Percentiles rank a stretch among this genome's conserved stretches.
These are phyloP conservation scores for Colletotrichum magnum DNA, from an alignment of 2,329 filamentous ascomycete species.

Conservation along the genomic window DNA sequence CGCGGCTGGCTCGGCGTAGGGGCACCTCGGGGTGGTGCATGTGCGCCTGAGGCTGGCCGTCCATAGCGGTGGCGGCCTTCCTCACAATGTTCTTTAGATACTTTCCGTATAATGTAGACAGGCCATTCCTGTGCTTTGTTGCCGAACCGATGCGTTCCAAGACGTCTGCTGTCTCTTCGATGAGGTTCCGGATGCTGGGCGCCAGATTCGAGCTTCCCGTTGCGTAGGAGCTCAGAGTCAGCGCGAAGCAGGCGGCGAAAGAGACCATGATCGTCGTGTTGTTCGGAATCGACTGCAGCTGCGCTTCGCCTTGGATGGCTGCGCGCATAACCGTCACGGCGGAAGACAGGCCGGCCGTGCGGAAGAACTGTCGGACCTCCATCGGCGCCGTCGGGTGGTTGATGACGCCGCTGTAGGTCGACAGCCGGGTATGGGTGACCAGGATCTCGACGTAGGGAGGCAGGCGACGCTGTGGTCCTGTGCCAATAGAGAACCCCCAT, in stretches of 20 bases:
- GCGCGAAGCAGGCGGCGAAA: constrained; percentile 78
- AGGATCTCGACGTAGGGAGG: constrained; percentile 83
- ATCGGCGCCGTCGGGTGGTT: constrained; percentile 80
- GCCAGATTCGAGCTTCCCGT: constrained; percentile 71
- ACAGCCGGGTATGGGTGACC: constrained; percentile 79
- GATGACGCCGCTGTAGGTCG: constrained; percentile 82
- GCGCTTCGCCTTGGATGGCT: constrained; percentile 78
- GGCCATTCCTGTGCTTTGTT: constrained; percentile 76
- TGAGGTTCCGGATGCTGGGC: constrained; percentile 73
- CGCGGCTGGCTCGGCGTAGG: constrained; percentile 16
- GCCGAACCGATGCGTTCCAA: constrained; percentile 77
- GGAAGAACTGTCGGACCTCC: constrained; percentile 80
- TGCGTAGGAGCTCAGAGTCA: constrained; percentile 74
- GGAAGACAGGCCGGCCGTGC: constrained; percentile 78
- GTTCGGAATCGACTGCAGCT: constrained; percentile 82
- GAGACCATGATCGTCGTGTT: constrained; percentile 86
- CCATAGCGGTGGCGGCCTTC: constrained; percentile 49
- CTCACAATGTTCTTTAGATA: constrained; percentile 61
- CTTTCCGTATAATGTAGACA: constrained; percentile 67
- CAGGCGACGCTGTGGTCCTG: constrained; percentile 68
- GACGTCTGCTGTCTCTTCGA: constrained; percentile 78
- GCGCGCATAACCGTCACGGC: constrained; percentile 82
- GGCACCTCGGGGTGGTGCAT: constrained; percentile 25
- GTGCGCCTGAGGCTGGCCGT: constrained; percentile 23
- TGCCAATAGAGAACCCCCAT: constrained; percentile 72